Evolutionary conservation across 1,284 basidiomycete genomes (phyloP).

Genomic region (Hypsizygus ulmarius): DNA sequence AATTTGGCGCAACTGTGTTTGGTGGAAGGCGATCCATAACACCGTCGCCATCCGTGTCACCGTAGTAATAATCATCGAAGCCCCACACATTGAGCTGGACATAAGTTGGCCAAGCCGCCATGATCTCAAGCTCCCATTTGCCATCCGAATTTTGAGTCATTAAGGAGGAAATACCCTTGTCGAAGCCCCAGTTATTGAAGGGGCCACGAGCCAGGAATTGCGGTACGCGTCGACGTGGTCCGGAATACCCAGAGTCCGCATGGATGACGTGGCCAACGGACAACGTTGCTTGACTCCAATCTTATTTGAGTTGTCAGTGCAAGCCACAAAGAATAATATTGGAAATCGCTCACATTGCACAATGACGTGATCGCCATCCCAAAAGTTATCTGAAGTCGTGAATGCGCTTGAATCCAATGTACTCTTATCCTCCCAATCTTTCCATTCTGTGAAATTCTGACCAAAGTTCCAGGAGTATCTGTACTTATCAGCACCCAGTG

Average conservation of each 20-base stretch:
- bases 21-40: slow-evolving; percentile 87
- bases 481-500: slow-evolving; percentile 83
- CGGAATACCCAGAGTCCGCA: slow-evolving; percentile 65
- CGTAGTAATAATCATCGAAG: slow-evolving; percentile 88
- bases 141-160: slow-evolving; percentile 65
- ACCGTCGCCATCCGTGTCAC: slow-evolving; percentile 84
- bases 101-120: slow-evolving; percentile 84
- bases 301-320: slow-evolving; percentile 33
- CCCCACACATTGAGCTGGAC: slow-evolving; percentile 87
- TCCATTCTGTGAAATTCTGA: slow-evolving; percentile 81
- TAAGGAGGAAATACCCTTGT: slow-evolving; percentile 69
- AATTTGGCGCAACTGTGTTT: slow-evolving; percentile 82
- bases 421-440: slow-evolving; percentile 70
- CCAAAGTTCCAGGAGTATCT: slow-evolving; percentile 86
- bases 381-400: slow-evolving; percentile 58
- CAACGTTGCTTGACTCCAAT: slow-evolving; percentile 70
- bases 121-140: slow-evolving; percentile 79
- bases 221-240: slow-evolving; percentile 70
- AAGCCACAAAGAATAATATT: slow-evolving; percentile 1
- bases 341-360: slow-evolving; percentile 67
- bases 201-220: slow-evolving; percentile 83
- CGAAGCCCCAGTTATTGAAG: slow-evolving; percentile 90
- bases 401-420: slow-evolving; percentile 61
- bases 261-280: slow-evolving; percentile 72
- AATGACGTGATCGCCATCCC: slow-evolving; percentile 82